Conservation (phyloP, 179 eudicot species). For the Sideroxylon spinosum region DNA sequence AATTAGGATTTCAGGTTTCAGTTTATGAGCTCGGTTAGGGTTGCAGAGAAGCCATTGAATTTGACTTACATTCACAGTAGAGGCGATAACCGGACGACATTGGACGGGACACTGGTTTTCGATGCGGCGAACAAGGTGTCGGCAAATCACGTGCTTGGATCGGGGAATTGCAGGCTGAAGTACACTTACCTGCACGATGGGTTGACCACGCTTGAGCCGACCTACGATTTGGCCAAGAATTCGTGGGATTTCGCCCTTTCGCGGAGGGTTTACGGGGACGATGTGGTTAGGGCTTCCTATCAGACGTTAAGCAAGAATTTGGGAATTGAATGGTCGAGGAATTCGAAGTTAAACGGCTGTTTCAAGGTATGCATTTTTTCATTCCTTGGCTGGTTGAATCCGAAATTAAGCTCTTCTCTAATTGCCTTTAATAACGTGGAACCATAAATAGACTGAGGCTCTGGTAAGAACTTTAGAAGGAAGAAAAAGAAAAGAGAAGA, state of each 20-base stretch:
- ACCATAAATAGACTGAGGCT: too few species aligned
- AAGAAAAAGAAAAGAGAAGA: too few species aligned
- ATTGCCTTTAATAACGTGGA: too few species aligned
- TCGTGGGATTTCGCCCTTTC: slow-evolving; percentile 78
- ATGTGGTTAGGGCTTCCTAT: slow-evolving; percentile 63
- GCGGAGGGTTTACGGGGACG: slow-evolving; percentile 54
- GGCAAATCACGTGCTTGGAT: slow-evolving; percentile 50
- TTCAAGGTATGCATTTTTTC: slow-evolving; percentile 50
- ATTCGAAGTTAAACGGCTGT: slow-evolving; percentile 46
- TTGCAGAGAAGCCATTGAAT: slow-evolving; percentile 59
- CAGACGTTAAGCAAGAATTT: slow-evolving; percentile 51
- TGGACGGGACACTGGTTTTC: slow-evolving; percentile 60
- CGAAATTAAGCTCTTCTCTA: not conserved
- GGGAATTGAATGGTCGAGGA: slow-evolving; percentile 66
- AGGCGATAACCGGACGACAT: slow-evolving; percentile 48
- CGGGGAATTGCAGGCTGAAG: slow-evolving; percentile 55
- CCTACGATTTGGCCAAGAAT: slow-evolving; percentile 57
- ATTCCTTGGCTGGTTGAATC: not conserved
- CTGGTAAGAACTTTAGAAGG: too few species aligned
- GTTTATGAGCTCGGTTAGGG: slow-evolving; percentile 60
- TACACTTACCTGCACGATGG: slow-evolving; percentile 58
- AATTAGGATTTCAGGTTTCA: slow-evolving; percentile 66
- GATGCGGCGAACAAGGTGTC: slow-evolving; percentile 66
- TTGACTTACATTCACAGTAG: slow-evolving; percentile 56
- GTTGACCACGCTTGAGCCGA: slow-evolving; percentile 55